A percentile compares a stretch with the other conserved stretches of the same genome.
phyloP scores from a whole-genome alignment of 768 basidiomycete genomes.

The Phlegmacium glaucopus region DNA sequence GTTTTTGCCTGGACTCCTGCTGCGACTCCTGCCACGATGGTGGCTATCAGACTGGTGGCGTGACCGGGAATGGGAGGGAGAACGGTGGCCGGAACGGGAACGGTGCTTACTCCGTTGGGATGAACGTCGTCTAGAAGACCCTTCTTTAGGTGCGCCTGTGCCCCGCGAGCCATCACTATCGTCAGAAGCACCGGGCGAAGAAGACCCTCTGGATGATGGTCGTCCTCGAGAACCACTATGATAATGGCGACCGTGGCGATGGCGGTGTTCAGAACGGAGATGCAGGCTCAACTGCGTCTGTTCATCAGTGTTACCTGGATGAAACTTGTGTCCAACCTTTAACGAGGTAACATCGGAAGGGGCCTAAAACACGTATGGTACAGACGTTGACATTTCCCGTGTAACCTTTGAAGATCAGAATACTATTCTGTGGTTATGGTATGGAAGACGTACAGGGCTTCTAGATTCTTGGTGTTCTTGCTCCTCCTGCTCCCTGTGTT shows the following conservation, averaged over 20 bases:
- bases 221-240: not conserved
- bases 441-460: too few species aligned
- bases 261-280: not conserved
- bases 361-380: too few species aligned
- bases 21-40: conserved; percentile 1
- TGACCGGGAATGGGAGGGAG: not conserved
- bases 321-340: too few species aligned
- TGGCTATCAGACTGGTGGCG: not conserved
- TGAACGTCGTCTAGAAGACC: not conserved
- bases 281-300: not conserved
- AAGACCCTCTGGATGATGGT: not conserved
- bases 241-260: not conserved
- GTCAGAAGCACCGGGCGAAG: not conserved
- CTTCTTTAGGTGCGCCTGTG: not conserved
- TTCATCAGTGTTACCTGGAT: too few species aligned
- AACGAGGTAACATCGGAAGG: too few species aligned
- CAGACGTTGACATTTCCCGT: too few species aligned
- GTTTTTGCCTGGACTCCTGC: not conserved
- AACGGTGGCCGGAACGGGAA: not conserved
- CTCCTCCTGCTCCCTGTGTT: too few species aligned
- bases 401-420: too few species aligned
- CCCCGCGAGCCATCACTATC: not conserved
- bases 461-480: too few species aligned
- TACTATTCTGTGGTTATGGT: too few species aligned
- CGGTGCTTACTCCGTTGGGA: not conserved